Evolutionary conservation across 2,329 filamentous ascomycete genomes (phyloP).

Genomic region (Aspergillus amoenus): DNA sequence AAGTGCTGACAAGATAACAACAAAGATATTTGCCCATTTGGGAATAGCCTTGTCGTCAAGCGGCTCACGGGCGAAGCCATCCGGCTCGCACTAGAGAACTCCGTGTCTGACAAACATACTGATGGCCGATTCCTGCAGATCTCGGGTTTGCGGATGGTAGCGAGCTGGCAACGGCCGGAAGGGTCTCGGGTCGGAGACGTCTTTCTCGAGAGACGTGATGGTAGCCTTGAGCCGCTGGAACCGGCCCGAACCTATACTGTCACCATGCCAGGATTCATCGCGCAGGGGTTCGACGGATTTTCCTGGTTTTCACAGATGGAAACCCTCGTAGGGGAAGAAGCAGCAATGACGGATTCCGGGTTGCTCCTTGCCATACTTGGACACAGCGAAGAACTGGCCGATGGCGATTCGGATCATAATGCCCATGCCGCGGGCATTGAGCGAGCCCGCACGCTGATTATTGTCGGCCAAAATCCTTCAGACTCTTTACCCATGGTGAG

Average conservation of each 20-base stretch:
- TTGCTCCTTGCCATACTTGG: slow-evolving; percentile 17
- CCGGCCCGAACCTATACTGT: slow-evolving; percentile 12
- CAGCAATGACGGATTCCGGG: slow-evolving; percentile 24
- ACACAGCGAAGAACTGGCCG: not conserved
- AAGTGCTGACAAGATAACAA: not conserved
- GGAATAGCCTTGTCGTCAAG: slow-evolving; percentile 25
- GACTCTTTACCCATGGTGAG: slow-evolving; percentile 16
- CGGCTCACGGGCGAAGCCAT: slow-evolving; percentile 16
- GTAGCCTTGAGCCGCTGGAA: slow-evolving; percentile 1
- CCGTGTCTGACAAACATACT: slow-evolving; percentile 25
- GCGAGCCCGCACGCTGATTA: slow-evolving; percentile 5
- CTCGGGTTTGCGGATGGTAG: slow-evolving; percentile 18
- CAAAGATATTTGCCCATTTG: slow-evolving; percentile 24
- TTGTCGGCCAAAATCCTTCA: slow-evolving; percentile 3
- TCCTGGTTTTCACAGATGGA: slow-evolving; percentile 18
- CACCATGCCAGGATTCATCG: slow-evolving; percentile 19
- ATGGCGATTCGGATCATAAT: not conserved
- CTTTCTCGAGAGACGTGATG: slow-evolving; percentile 8
- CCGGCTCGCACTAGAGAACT: slow-evolving; percentile 22
- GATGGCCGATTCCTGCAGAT: slow-evolving; percentile 27
- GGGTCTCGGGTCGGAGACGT: slow-evolving; percentile 7
- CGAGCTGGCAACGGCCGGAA: slow-evolving; percentile 17
- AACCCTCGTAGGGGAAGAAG: slow-evolving; percentile 20
- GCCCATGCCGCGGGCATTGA: slow-evolving; percentile 6
- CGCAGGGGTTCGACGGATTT: slow-evolving; percentile 25